Base-by-base conservation (phyloP, 495 filamentous ascomycete genomes). In the Tuber borchii region DNA sequence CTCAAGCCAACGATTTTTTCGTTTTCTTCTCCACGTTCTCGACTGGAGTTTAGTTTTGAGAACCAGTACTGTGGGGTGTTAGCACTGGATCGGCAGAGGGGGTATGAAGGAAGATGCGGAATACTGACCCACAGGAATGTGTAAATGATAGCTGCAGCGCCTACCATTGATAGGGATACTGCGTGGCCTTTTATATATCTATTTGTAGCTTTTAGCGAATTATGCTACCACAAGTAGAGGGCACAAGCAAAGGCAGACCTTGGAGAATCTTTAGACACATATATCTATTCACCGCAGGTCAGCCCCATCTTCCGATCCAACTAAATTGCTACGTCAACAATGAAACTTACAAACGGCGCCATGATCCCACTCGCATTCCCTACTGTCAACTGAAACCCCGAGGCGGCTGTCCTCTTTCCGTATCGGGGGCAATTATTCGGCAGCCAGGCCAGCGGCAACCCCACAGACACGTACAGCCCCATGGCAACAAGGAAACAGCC, bases 321-420 rank as follows among this genome's bases (percentile, higher is more conserved):
- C 70, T 39, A 76, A 19, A n/a, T 46, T 56, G 10, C 34, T 1
- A 43, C 46, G 26, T 73, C 39, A 45, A 37, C 8, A 71, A 70
- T 16, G 17, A 39, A 83, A 86, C 87, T 86, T 77, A 93, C 86
- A 74, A 92, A 93, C 0, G 88, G 87, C 2, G 89, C 86, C 89
- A 92, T 90, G 74, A 93, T 90, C 0, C 91, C 91, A 42, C 87
- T 87, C 19, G 86, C 82, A 81, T 93, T 93, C 20, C 90, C 91
- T 68, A 90, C 87, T 0, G 89, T 91, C 39, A 93, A 84, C 83
- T 93, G 91, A 80, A 94, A 79, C 1, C 90, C 91, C 1, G 87
- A 91, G 0, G 90, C 91, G 19, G 89, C 90, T 0, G 91, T 90
- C 42, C 91, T 86, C 78, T 93, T 94, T 20, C 90, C 91, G 74